Base-by-base conservation (phyloP, 1,139 yeast species). In the Blastobotrys illinoisensis region DNA sequence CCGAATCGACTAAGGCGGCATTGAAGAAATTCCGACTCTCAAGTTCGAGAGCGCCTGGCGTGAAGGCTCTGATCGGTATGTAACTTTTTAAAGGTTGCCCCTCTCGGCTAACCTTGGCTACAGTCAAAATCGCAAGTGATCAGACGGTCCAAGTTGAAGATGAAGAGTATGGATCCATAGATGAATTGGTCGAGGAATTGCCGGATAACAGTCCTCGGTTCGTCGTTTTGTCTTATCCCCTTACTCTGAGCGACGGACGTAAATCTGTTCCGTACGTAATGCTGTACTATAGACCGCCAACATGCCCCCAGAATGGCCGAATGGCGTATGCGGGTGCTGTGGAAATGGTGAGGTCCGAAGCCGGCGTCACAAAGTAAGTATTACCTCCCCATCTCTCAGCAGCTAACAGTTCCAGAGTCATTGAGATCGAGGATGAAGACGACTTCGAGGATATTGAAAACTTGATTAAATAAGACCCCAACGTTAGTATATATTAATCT, bases 311-410 rank as follows among this genome's bases (percentile, higher is more conserved):
- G 67, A 88, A 85, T 54, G 75, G 80, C 66, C 81, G 86, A 67
- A 90, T 90, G 97, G 72, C 88, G 50, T 90, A 88, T 64, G 97
- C 97, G 1, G 96, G 95, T 1, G 95, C 96, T 0, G 80, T 88
- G 24, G 97, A 90, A 66, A 72, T 85, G 62, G 79, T 90, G 58
- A 78, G 93, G 67, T 84, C 80, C 54, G 85, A 85, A 64, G 88
- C 95, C 16, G 91, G 93, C 13, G 91, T 86, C 13, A 74, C 82
- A 45, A 81, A 79, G 82, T 79, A 69, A 56, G 83, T 79, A 21
- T 13, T 16, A 13, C 47, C 26, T 11, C 32, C 20, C 14, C n/a
- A 26, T 20, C 23, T 19, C 23, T 14, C 9, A 2, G 4, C 9
- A 9, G 13, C 40, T 32, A 32, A 32, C 40, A 13, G 7, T 14